A percentile compares a stretch with the other conserved stretches of the same genome.
Conservation (phyloP, 306 rosid genomes). For the Pachyrhizus erosus region DNA sequence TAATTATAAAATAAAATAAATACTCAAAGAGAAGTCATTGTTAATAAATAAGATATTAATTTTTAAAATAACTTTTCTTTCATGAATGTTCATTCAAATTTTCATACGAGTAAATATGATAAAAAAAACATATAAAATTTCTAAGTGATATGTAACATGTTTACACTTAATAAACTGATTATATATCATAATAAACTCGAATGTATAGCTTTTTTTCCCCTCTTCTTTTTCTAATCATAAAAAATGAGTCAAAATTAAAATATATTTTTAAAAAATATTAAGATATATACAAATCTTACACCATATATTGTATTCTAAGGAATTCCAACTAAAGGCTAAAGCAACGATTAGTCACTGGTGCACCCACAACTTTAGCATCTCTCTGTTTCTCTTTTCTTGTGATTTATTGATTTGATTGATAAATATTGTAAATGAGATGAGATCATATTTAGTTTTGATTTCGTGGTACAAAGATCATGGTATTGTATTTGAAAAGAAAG, state of each 20-base stretch:
- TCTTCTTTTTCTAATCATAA: background rate
- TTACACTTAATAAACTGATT: background rate
- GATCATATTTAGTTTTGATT: background rate
- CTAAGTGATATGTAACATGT: background rate
- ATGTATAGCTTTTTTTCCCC: background rate
- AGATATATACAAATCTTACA: constrained; percentile 28
- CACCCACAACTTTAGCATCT: constrained; percentile 23
- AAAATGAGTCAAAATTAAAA: background rate
- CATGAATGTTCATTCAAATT: background rate
- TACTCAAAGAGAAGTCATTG: background rate
- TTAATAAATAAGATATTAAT: background rate
- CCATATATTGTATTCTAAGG: constrained; percentile 29
- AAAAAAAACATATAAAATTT: background rate
- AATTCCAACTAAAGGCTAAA: constrained; percentile 32
- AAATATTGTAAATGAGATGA: background rate
- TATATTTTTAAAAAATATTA: background rate
- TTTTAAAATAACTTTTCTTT: background rate
- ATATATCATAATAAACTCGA: background rate
- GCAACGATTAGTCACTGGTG: constrained; percentile 15
- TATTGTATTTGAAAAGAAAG: background rate
- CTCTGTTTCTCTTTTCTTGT: background rate
- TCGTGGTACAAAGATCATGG: background rate
- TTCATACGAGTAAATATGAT: background rate
- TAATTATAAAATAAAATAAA: background rate
- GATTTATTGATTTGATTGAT: constrained; percentile 32